Evolutionary conservation across 768 basidiomycete genomes (phyloP), one percentile per base, ranked within the genome.

Genomic region (Agaricus subrufescens): DNA sequence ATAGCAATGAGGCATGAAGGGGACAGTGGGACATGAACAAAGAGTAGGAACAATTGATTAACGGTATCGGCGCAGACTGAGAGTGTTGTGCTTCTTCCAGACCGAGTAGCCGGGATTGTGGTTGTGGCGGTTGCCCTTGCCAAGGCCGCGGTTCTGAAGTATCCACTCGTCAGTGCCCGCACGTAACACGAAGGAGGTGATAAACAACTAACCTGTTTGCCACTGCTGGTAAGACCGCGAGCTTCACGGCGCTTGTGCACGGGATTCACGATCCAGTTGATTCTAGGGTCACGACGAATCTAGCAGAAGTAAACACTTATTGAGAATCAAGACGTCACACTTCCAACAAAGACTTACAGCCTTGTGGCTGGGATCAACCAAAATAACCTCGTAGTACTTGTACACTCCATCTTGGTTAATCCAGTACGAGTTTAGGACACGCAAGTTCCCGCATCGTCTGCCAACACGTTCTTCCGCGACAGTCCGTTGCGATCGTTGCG

Each of bases 361-460:
- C 70, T 94, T 95, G 80, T 96, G 93, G 69, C 71, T 86, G 58
- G 94, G 94, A 68, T 99, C 97, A 57, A 99, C 95, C 62, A 97
- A 84, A 71, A 99, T 98, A 67, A 99, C 93, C 72, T 99, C 97
- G 78, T 86, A 99, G 80, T 97, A 98, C 73, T 96, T 97, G 85
- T 96, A 97, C 30, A 97, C 91, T 74, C 94, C 94, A 69, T 98
- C 94, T 76, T 96, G 94, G 77, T 98, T 98, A 68, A 99, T 78
- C 97, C 97, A 99, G 83, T 98, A 98, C 46, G 96, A 98, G 78
- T 96, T 97, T 66, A 97, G 71, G 62, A 99, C 97, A 54, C 97
- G 86, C 68, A 99, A 74, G 73, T 98, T 98, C 52, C 94, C 94
- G 69, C 97, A 99, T 63, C 95, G 84, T 69, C 84, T 86, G 60